Conservation (phyloP, 805 yeast species). For the Cyberlindnera subsufficiens region DNA sequence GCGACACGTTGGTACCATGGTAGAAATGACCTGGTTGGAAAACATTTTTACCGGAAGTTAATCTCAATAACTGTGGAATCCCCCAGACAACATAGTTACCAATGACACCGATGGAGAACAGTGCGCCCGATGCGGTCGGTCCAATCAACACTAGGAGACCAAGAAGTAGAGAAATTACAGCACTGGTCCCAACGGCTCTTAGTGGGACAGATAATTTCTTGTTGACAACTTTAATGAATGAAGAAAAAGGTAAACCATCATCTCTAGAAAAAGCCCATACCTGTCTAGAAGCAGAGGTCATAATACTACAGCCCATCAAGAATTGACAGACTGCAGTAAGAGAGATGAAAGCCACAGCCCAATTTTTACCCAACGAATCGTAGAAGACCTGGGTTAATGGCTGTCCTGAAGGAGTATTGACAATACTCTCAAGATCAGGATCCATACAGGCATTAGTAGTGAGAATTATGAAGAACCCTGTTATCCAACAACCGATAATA, state of each 20-base stretch:
- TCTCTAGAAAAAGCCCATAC: constrained; percentile 75
- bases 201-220: constrained; percentile 54
- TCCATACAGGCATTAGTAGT: constrained; percentile 46
- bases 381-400: constrained; percentile 58
- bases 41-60: constrained; percentile 42
- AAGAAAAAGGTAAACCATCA: constrained; percentile 62
- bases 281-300: constrained; percentile 61
- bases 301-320: constrained; percentile 59
- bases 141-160: constrained; percentile 38
- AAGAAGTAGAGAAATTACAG: constrained; percentile 28
- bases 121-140: constrained; percentile 37
- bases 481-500: constrained; percentile 45
- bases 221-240: constrained; percentile 51
- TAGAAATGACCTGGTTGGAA: constrained; percentile 66
- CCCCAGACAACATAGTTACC: constrained; percentile 39
- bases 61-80: constrained; percentile 31
- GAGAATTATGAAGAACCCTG: constrained; percentile 53
- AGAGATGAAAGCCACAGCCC: constrained; percentile 62
- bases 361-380: constrained; percentile 54
- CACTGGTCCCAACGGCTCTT: constrained; percentile 48
- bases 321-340: constrained; percentile 54
- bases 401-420: constrained; percentile 41
- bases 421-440: constrained; percentile 26
- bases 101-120: constrained; percentile 38
- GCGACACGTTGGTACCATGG: constrained; percentile 45